phyloP scores from a whole-genome alignment of 768 basidiomycete species.

The Russula sp. region DNA sequence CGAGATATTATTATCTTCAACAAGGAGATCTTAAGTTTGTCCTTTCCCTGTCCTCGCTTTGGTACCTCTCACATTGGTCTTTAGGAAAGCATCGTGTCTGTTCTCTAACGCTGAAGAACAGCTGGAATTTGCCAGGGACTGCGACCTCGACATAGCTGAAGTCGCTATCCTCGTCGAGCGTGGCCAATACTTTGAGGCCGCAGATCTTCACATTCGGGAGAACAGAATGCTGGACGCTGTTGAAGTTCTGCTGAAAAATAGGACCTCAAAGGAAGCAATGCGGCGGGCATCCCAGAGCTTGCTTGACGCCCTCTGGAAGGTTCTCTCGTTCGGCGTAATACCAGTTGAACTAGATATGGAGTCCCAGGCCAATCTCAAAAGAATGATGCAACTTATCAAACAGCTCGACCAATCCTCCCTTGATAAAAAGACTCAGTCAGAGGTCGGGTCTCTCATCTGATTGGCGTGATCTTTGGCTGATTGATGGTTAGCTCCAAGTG shows the following conservation, averaged over 20 bases:
- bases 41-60: neutral
- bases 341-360: neutral
- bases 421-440: neutral
- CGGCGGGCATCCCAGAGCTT: conserved; percentile 43
- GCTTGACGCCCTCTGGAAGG: conserved; percentile 47
- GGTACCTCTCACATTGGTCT: neutral
- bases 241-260: conserved; percentile 42
- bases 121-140: conserved; percentile 54
- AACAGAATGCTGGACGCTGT: conserved; percentile 50
- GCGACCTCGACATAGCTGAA: conserved; percentile 50
- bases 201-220: conserved; percentile 45
- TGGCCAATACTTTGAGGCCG: conserved; percentile 49
- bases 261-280: conserved; percentile 34
- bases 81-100: conserved; percentile 47
- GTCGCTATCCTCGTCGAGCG: conserved; percentile 45
- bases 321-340: conserved; percentile 40
- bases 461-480: neutral
- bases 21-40: conserved; percentile 40
- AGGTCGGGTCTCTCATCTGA: conserved; percentile 5
- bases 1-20: conserved; percentile 47
- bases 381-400: conserved; percentile 4
- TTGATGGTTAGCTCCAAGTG: conserved; percentile 14
- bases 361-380: conserved; percentile 6
- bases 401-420: conserved; percentile 5
- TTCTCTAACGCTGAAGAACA: conserved; percentile 53